These are phyloP conservation scores for Coemansia sp. DNA, from an alignment of 192 early-diverging fungal species.

Conservation along the genomic window DNA sequence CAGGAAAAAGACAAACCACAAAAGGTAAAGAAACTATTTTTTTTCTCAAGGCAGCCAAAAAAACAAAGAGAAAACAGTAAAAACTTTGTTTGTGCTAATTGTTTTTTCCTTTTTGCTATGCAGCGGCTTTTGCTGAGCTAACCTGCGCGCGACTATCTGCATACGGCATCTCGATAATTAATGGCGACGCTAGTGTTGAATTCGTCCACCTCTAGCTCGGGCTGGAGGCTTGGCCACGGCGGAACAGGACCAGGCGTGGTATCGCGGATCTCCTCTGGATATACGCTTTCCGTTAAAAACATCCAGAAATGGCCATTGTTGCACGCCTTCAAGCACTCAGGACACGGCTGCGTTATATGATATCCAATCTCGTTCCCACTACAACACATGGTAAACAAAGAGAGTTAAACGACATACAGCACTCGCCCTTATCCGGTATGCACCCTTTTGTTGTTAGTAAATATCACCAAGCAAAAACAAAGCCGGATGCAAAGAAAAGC, in stretches of 20 bases:
- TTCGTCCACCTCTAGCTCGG: constrained; percentile 40
- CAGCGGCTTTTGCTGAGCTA: too few species aligned
- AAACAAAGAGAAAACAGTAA: too few species aligned
- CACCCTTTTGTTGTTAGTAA: not conserved
- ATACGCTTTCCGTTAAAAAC: constrained; percentile 81
- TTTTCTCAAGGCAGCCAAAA: not conserved
- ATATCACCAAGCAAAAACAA: not conserved
- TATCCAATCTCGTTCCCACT: constrained; percentile 77
- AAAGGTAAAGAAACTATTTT: not conserved
- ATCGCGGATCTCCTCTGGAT: constrained; percentile 45
- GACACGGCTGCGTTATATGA: constrained; percentile 83
- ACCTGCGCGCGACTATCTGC: constrained; percentile 16
- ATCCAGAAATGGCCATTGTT: constrained; percentile 99
- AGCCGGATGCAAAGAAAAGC: not conserved
- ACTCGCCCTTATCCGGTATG: too few species aligned
- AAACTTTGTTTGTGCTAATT: not conserved
- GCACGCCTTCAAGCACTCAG: constrained; percentile 81
- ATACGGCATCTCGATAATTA: constrained; percentile 33
- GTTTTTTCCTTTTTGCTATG: not conserved
- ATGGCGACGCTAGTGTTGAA: constrained; percentile 6
- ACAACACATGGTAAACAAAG: not conserved
- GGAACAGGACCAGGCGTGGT: constrained; percentile 8
- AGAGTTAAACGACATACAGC: too few species aligned
- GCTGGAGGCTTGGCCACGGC: constrained; percentile 18
- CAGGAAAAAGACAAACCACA: not conserved